Evolutionary conservation across 371 early-diverging fungal species (phyloP).

Genomic region (Amoeboaphelidium protococcarum): DNA sequence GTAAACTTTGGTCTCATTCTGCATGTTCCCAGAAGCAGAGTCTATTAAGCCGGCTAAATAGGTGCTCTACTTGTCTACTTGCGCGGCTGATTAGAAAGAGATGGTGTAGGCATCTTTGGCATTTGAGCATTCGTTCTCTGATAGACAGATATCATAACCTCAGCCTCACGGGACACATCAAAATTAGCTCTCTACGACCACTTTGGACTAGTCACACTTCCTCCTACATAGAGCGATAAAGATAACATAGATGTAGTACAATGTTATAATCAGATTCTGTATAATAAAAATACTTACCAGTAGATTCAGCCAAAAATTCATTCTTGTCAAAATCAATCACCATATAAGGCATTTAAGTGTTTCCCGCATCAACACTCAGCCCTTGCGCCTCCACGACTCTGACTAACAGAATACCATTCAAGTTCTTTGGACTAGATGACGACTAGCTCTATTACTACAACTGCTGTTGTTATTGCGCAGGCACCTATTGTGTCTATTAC

Average conservation of each 20-base stretch:
- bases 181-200: slow-evolving; percentile 8
- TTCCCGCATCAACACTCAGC: slow-evolving; percentile 35
- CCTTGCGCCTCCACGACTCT: slow-evolving; percentile 57
- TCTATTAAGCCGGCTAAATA: slow-evolving; percentile 17
- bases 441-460: no score
- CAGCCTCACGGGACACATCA: slow-evolving; percentile 61
- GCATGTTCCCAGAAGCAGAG: slow-evolving; percentile 35
- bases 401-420: slow-evolving; percentile 44
- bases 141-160: slow-evolving; percentile 58
- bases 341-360: slow-evolving; percentile 56
- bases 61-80: slow-evolving; percentile 19
- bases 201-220: slow-evolving; percentile 10
- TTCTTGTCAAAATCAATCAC: slow-evolving; percentile 83
- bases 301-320: slow-evolving; percentile 33
- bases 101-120: slow-evolving; percentile 20
- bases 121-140: slow-evolving; percentile 29
- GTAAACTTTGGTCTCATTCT: slow-evolving; percentile 33
- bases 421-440: no score
- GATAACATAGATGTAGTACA: slow-evolving; percentile 19
- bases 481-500: no score
- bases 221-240: slow-evolving; percentile 33
- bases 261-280: not conserved
- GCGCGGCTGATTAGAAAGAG: slow-evolving; percentile 5
- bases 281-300: not conserved
- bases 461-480: no score